Base-by-base conservation (phyloP, 306 rosid species). In the Cyamopsis tetragonoloba region DNA sequence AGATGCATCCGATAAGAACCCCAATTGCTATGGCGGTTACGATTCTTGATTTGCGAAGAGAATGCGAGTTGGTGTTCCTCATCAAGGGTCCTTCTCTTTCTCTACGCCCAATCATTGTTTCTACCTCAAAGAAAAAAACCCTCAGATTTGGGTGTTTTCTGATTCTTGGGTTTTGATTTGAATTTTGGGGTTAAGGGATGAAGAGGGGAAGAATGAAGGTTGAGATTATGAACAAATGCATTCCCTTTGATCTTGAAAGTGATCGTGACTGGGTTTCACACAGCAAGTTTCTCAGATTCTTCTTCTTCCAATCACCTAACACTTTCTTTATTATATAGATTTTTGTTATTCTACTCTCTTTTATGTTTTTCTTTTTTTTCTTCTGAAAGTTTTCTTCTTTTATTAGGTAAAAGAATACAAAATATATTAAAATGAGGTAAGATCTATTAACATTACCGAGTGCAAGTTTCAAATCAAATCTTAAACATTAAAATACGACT, bases 71-170 rank as follows among this genome's bases (percentile, higher is more conserved):
- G 58, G 0, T 71, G 56, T 66, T 87, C 72, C 86, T 75, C 93
- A 81, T 84, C 55, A 88, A 71, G 38, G 84, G 80, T 48, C 85
- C 96, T 18, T 87, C 96, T 75, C 90, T 80, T 1, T 87, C 96
- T 73, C 90, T 82, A 28, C 92, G 88, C 22, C 80, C 87, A 66
- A 32, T 70, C 98, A 88, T 83, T 62, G 76, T 24, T 11, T 11
- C 75, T 14, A 23, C 71, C 66, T 3, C 53, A 44, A 67, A n/a
- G n/a, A n/a, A n/a, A n/a, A n/a, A n/a, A n/a, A 58, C 64, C 22
- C 31, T 46, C 12, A 59, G 11, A 69, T 49, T 9, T 48, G 66
- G 13, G 35, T 17, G 31, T 2, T 30, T 20, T 10, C 19, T 24
- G 13, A 13, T 22, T n/a, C 11, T 43, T 30, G 55, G 66, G 66